These are phyloP conservation scores for Talinum fruticosum DNA, from an alignment of 148 eudicot species.

Conservation along the genomic window DNA sequence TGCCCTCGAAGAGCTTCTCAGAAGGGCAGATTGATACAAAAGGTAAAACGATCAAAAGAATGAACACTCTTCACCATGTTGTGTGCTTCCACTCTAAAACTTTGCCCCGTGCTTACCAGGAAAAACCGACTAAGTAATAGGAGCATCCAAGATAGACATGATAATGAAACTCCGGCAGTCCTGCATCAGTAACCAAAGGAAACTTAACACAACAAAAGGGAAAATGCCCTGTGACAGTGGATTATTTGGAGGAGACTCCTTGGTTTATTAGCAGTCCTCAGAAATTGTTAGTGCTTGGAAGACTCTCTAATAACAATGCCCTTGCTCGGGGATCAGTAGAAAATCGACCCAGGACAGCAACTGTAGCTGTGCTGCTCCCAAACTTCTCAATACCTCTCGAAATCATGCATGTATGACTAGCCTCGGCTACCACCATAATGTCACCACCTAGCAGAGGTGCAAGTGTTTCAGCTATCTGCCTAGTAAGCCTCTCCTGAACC, in stretches of 20 bases:
- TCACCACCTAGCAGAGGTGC: constrained; percentile 73
- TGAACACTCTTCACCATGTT: constrained; percentile 5
- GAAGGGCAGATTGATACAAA: constrained; percentile 20
- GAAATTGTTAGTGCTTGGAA: constrained; percentile 36
- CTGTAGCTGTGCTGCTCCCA: constrained; percentile 82
- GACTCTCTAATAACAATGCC: constrained; percentile 59
- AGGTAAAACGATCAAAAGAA: neutral
- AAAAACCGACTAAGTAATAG: neutral
- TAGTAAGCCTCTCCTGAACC: constrained; percentile 90
- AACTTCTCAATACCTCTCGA: constrained; percentile 88
- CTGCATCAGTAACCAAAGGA: neutral
- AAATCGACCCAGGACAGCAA: constrained; percentile 88
- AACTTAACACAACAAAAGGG: constrained; percentile 13
- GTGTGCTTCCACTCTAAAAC: neutral
- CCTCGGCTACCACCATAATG: constrained; percentile 84
- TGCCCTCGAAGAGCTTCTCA: constrained; percentile 3
- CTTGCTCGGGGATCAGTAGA: constrained; percentile 60
- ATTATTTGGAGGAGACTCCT: neutral
- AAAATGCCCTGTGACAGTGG: neutral
- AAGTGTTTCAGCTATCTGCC: constrained; percentile 81
- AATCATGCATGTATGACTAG: constrained; percentile 92
- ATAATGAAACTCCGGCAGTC: constrained; percentile 6
- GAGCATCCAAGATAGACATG: neutral
- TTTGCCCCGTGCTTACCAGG: constrained; percentile 3
- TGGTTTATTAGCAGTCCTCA: constrained; percentile 19